Conservation (phyloP, 441 rosid species). For the Adansonia gregorii region DNA sequence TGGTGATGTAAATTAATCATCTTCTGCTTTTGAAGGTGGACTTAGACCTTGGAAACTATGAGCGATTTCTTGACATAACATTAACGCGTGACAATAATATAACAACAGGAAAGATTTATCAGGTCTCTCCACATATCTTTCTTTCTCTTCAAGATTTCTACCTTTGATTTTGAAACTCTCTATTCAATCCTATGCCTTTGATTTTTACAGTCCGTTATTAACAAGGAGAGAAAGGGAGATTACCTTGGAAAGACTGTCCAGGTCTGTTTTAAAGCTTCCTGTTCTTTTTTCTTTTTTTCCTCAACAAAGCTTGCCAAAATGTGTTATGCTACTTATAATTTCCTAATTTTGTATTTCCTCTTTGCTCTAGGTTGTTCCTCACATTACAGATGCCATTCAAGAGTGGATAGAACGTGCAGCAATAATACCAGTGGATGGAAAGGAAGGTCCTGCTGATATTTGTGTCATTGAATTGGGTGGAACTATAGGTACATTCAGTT, state of each 20-base stretch:
- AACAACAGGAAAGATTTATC: conserved; percentile 92
- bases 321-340: not conserved
- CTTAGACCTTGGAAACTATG: conserved; percentile 98
- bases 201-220: conserved; percentile 65
- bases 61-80: conserved; percentile 80
- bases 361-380: conserved; percentile 77
- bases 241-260: conserved; percentile 96
- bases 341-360: conserved; percentile 20
- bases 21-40: conserved; percentile 62
- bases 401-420: conserved; percentile 87
- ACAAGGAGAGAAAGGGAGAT: conserved; percentile 95
- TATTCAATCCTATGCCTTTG: not conserved
- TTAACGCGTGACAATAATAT: conserved; percentile 87
- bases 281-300: not conserved
- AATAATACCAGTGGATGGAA: conserved; percentile 71
- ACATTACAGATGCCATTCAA: conserved; percentile 84
- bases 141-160: not conserved
- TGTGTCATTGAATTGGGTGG: conserved; percentile 93
- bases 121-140: conserved; percentile 44
- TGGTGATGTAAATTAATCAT: not conserved
- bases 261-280: conserved; percentile 39
- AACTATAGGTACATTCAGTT: conserved; percentile 66
- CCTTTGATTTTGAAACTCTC: not conserved
- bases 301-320: conserved; percentile 4
- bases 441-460: conserved; percentile 75